phyloP scores from a whole-genome alignment of 2,329 filamentous ascomycete species.

The Aspergillus quadrilineatus region DNA sequence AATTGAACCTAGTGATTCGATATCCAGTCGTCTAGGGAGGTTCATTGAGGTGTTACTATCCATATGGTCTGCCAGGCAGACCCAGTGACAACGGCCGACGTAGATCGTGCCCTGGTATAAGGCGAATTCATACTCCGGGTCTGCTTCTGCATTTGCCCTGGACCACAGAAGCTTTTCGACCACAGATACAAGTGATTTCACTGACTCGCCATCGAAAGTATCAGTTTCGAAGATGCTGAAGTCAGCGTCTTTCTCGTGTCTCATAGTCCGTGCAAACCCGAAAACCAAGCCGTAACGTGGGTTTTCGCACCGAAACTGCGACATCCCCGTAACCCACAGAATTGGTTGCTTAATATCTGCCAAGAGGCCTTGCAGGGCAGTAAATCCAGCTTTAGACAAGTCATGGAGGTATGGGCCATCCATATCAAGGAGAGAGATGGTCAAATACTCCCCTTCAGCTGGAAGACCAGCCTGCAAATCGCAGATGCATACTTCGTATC shows the following conservation, averaged over 20 bases:
- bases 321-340: background rate
- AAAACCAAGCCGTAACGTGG: constrained; percentile 14
- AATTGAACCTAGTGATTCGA: background rate
- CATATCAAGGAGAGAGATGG: constrained; percentile 19
- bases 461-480: constrained; percentile 10
- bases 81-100: constrained; percentile 15
- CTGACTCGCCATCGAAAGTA: constrained; percentile 2
- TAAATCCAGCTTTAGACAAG: background rate
- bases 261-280: constrained; percentile 14
- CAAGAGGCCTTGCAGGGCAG: background rate
- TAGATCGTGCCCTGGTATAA: constrained; percentile 12
- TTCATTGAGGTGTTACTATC: background rate
- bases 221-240: constrained; percentile 18
- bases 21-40: background rate
- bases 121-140: constrained; percentile 17
- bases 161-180: background rate
- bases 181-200: background rate
- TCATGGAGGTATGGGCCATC: constrained; percentile 15
- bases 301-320: constrained; percentile 13
- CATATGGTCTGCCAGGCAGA: background rate
- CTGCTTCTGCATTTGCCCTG: background rate
- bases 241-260: constrained; percentile 11
- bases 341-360: constrained; percentile 5
- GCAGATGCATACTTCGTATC: background rate
- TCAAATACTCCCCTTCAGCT: background rate